Conservation (phyloP, 2,329 filamentous ascomycete species). For the Trichoderma sp. region DNA sequence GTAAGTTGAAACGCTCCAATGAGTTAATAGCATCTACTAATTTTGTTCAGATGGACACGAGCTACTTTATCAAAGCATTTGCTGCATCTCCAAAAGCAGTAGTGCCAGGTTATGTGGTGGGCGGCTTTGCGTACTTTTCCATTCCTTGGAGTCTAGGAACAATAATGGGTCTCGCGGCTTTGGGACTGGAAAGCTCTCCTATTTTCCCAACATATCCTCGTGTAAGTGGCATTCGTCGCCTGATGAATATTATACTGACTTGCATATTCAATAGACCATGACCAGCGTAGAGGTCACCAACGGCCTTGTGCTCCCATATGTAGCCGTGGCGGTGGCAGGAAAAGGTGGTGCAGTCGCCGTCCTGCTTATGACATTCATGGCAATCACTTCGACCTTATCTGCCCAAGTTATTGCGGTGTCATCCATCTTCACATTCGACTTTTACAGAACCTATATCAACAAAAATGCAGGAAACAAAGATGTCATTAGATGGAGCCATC, state of each 20-base stretch:
- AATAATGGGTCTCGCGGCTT: constrained; percentile 5
- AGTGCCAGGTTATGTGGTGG: not conserved
- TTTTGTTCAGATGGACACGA: not conserved
- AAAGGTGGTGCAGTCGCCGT: constrained; percentile 2
- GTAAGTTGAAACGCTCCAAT: not conserved
- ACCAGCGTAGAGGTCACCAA: not conserved
- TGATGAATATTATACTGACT: not conserved
- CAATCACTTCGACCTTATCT: not conserved
- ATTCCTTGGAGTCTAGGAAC: constrained; percentile 6
- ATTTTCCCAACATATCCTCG: constrained; percentile 6
- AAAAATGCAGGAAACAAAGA: constrained; percentile 2
- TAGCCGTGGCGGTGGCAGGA: constrained; percentile 6
- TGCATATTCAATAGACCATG: not conserved
- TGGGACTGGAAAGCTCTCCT: not conserved
- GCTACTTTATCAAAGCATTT: constrained; percentile 11
- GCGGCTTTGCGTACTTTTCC: constrained; percentile 1
- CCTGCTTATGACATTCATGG: not conserved
- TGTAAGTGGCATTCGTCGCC: not conserved
- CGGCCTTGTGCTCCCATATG: constrained; percentile 7
- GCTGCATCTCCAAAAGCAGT: not conserved
- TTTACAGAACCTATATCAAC: constrained; percentile 7
- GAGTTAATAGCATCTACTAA: not conserved
- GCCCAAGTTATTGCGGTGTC: constrained; percentile 1
- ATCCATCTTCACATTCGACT: constrained; percentile 10
- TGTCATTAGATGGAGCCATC: constrained; percentile 6